Conservation (phyloP, 345 rosid genomes). For the Corymbia maculata region DNA sequence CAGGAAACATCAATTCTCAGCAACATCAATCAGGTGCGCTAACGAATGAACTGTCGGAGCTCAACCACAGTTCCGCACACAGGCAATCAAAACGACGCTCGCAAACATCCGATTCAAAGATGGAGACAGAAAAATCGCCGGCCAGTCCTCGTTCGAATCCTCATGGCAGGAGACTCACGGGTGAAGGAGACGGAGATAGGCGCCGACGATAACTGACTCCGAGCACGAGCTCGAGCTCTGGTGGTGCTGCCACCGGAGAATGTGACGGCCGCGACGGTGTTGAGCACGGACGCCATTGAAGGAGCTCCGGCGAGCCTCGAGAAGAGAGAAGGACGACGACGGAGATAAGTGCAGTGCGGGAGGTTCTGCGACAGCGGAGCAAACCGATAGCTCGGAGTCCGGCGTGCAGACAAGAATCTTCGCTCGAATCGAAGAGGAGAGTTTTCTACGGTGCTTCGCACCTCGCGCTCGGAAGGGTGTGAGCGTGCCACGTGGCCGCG, state of each 20-base stretch:
- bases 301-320: not conserved
- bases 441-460: not conserved
- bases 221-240: conserved; percentile 6
- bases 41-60: not conserved
- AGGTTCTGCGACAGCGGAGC: not conserved
- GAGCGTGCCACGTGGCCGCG: not conserved
- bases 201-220: conserved; percentile 11
- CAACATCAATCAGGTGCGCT: not conserved
- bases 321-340: not conserved
- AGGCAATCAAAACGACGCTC: not conserved
- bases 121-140: not conserved
- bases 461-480: not conserved
- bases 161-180: conserved; percentile 18
- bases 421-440: not conserved
- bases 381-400: not conserved
- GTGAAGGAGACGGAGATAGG: conserved; percentile 36
- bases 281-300: conserved; percentile 59
- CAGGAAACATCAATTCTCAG: not conserved
- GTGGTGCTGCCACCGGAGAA: conserved; percentile 13
- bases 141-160: conserved; percentile 4
- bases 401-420: not conserved
- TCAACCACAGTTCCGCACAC: not conserved
- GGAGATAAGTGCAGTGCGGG: not conserved
- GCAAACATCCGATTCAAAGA: not conserved
- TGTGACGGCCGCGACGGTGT: conserved; percentile 31